Evolutionary conservation across 257 asterid species (phyloP).

Genomic region (Hygrophila difformis): DNA sequence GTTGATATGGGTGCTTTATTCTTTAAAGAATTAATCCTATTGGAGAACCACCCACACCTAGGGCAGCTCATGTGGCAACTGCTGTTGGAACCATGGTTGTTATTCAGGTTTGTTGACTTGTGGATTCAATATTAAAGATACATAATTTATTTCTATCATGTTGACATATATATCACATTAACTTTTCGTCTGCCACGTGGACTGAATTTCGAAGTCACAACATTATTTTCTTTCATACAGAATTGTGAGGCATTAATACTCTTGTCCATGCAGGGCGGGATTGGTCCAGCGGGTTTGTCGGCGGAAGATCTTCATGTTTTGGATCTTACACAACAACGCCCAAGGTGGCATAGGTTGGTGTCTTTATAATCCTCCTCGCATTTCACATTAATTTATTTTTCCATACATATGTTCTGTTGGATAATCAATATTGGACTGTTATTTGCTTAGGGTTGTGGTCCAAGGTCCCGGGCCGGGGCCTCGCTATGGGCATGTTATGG

Average conservation of each 20-base stretch:
- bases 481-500: slow-evolving; percentile 99
- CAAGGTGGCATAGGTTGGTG: slow-evolving; percentile 94
- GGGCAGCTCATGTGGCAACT: slow-evolving; percentile 99
- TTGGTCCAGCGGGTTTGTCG: slow-evolving; percentile 99
- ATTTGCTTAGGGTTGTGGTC: slow-evolving; percentile 71
- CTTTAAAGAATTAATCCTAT: slow-evolving; percentile 64
- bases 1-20: slow-evolving; percentile 7
- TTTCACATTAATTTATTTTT: too few species aligned
- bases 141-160: slow-evolving; percentile 3
- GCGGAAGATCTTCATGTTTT: slow-evolving; percentile 99
- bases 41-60: slow-evolving; percentile 99
- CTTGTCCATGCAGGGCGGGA: slow-evolving; percentile 75
- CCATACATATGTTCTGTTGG: too few species aligned
- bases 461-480: slow-evolving; percentile 99
- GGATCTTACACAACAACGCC: slow-evolving; percentile 91
- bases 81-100: slow-evolving; percentile 99
- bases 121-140: slow-evolving; percentile 3
- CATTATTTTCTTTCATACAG: slow-evolving; percentile 5
- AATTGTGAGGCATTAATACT: slow-evolving; percentile 12
- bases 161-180: not conserved
- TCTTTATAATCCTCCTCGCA: not conserved
- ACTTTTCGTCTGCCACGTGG: too few species aligned
- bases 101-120: slow-evolving; percentile 64
- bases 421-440: too few species aligned
- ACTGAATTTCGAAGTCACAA: slow-evolving; percentile 1